Percentiles rank a stretch among this genome's conserved stretches.
These are phyloP conservation scores for Didymella keratinophila DNA, from an alignment of 2,329 filamentous ascomycete genomes.

Conservation along the genomic window DNA sequence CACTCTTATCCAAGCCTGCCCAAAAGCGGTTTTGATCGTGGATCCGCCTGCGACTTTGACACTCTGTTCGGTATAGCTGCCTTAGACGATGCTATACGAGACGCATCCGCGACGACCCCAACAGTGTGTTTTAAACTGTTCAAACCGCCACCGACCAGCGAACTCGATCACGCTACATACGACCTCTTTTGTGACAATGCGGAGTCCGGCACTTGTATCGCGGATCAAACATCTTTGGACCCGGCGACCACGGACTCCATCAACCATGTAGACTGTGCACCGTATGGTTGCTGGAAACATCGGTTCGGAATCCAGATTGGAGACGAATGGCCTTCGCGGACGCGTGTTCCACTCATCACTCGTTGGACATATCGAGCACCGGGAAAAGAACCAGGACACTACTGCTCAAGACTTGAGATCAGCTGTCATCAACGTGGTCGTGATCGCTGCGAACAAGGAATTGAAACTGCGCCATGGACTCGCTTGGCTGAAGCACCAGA, in stretches of 20 bases:
- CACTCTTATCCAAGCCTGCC: background rate
- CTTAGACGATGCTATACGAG: background rate
- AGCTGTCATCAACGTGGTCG: too few species aligned
- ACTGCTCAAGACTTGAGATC: too few species aligned
- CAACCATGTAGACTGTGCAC: background rate
- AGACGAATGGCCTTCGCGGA: too few species aligned
- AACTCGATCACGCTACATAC: background rate
- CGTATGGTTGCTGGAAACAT: too few species aligned
- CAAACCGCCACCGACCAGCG: background rate
- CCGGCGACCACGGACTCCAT: background rate
- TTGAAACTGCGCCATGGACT: too few species aligned
- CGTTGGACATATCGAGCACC: too few species aligned
- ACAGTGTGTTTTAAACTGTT: too few species aligned
- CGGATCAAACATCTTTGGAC: background rate
- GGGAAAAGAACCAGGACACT: too few species aligned
- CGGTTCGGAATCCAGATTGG: too few species aligned
- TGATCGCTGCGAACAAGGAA: too few species aligned
- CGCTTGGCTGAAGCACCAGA: too few species aligned
- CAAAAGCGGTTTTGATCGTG: background rate
- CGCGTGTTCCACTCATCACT: too few species aligned
- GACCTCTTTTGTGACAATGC: background rate
- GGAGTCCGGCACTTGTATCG: background rate
- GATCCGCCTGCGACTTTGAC: background rate
- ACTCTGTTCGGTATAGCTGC: background rate
- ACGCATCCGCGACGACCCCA: background rate